A percentile compares a stretch with the other conserved stretches of the same genome.
Conservation (phyloP, 129 eudicot genomes). For the Centaurea solstitialis region DNA sequence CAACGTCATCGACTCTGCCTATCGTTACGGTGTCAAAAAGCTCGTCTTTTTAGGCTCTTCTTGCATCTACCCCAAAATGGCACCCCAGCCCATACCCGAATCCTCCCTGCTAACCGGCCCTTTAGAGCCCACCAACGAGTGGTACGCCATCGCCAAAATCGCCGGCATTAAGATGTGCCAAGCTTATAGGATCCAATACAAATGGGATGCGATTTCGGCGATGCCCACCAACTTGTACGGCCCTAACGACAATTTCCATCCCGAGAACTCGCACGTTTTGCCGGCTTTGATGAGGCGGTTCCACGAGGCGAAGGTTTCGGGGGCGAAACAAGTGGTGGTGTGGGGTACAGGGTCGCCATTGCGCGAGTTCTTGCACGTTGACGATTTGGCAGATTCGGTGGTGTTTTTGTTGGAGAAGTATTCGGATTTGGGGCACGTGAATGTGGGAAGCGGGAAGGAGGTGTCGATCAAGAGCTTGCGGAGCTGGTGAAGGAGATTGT, state of each 20-base stretch:
- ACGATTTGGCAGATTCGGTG: slow-evolving; percentile 85
- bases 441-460: slow-evolving; percentile 98
- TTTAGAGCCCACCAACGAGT: slow-evolving; percentile 91
- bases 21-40: slow-evolving; percentile 52
- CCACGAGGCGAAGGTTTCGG: slow-evolving; percentile 75
- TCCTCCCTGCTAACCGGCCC: slow-evolving; percentile 73
- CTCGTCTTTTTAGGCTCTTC: slow-evolving; percentile 88
- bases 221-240: slow-evolving; percentile 97
- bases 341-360: slow-evolving; percentile 92
- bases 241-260: slow-evolving; percentile 92
- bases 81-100: slow-evolving; percentile 94
- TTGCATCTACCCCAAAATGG: slow-evolving; percentile 95
- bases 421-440: slow-evolving; percentile 85
- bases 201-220: slow-evolving; percentile 83
- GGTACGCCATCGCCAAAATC: slow-evolving; percentile 93
- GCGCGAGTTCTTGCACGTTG: slow-evolving; percentile 93
- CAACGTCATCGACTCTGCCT: slow-evolving; percentile 77
- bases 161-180: slow-evolving; percentile 97
- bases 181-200: slow-evolving; percentile 74
- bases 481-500: slow-evolving; percentile 94
- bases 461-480: slow-evolving; percentile 83
- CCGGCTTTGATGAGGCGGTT: slow-evolving; percentile 88
- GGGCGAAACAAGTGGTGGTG: slow-evolving; percentile 81
- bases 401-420: slow-evolving; percentile 82
- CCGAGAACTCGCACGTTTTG: slow-evolving; percentile 89